These are phyloP conservation scores for Aspergillus oerlinghausenensis DNA, from an alignment of 2,329 filamentous ascomycete genomes.

Conservation along the genomic window DNA sequence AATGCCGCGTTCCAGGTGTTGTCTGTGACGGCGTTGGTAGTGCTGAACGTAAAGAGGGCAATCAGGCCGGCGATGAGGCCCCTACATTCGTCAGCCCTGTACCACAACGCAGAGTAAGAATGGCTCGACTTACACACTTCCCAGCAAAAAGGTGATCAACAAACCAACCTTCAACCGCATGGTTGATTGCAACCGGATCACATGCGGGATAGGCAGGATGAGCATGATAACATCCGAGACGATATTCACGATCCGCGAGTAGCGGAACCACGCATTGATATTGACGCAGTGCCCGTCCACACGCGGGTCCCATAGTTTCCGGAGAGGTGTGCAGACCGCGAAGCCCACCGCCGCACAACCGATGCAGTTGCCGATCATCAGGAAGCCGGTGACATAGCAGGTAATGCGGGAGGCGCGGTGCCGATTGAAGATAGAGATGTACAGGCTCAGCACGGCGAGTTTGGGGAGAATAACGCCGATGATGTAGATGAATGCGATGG, in stretches of 20 bases:
- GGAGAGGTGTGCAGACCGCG: not conserved
- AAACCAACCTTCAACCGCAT: slow-evolving; percentile 75
- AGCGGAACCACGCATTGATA: slow-evolving; percentile 23
- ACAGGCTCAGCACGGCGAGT: slow-evolving; percentile 1
- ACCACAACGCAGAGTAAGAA: not conserved
- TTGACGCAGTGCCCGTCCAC: slow-evolving; percentile 19
- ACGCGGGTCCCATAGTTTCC: slow-evolving; percentile 1
- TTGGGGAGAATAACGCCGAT: not conserved
- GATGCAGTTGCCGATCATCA: slow-evolving; percentile 3
- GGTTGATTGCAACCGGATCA: slow-evolving; percentile 66
- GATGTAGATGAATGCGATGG: slow-evolving; percentile 2
- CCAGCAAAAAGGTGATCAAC: slow-evolving; percentile 3
- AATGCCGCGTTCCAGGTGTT: not conserved
- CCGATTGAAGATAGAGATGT: slow-evolving; percentile 2
- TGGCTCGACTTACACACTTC: not conserved
- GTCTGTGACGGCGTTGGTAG: not conserved
- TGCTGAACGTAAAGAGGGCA: not conserved
- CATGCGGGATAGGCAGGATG: slow-evolving; percentile 27
- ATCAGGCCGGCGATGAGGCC: slow-evolving; percentile 1
- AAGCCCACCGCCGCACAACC: not conserved
- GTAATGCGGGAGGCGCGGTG: not conserved
- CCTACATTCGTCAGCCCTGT: not conserved
- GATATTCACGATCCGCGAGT: slow-evolving; percentile 34
- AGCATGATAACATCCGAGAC: slow-evolving; percentile 33
- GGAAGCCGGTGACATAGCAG: not conserved